Conservation (phyloP, 352 stramenopile species). For the Globisporangium emineosum region DNA sequence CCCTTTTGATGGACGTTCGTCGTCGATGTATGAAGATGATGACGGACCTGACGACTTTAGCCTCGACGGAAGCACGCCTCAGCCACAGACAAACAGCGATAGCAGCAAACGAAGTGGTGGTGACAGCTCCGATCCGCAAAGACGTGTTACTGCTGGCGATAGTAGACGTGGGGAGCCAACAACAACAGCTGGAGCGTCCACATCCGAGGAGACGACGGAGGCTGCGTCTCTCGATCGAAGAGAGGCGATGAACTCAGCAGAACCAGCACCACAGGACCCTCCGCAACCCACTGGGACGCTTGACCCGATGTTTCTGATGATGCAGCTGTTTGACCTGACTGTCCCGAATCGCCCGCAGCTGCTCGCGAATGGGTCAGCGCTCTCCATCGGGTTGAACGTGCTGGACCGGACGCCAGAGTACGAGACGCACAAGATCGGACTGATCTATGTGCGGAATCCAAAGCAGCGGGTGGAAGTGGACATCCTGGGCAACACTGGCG, state of each 20-base stretch:
- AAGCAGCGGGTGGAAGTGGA: slow-evolving; percentile 60
- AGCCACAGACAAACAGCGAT: not conserved
- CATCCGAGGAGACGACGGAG: slow-evolving; percentile 3
- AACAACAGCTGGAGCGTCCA: slow-evolving; percentile 10
- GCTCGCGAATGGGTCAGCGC: slow-evolving; percentile 45
- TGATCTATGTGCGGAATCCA: slow-evolving; percentile 65
- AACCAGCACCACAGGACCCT: not conserved
- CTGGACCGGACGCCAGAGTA: slow-evolving; percentile 77
- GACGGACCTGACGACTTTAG: slow-evolving; percentile 19
- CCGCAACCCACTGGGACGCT: slow-evolving; percentile 17
- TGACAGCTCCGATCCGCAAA: not conserved
- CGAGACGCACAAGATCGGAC: slow-evolving; percentile 86
- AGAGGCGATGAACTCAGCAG: not conserved
- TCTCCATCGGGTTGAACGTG: slow-evolving; percentile 66
- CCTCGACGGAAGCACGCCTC: slow-evolving; percentile 11
- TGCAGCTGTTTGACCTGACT: slow-evolving; percentile 75
- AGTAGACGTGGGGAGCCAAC: not conserved
- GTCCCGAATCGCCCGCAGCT: slow-evolving; percentile 52
- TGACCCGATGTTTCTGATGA: slow-evolving; percentile 78
- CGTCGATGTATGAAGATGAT: slow-evolving; percentile 11
- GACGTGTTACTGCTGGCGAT: not conserved
- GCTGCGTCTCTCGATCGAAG: slow-evolving; percentile 10
- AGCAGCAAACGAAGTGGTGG: not conserved
- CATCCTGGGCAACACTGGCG: slow-evolving; percentile 71
- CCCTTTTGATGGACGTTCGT: slow-evolving; percentile 1